A percentile compares a stretch with the other conserved stretches of the same genome.
These are phyloP conservation scores for Colletotrichum abscissum DNA, from an alignment of 2,329 filamentous ascomycete genomes.

Conservation along the genomic window DNA sequence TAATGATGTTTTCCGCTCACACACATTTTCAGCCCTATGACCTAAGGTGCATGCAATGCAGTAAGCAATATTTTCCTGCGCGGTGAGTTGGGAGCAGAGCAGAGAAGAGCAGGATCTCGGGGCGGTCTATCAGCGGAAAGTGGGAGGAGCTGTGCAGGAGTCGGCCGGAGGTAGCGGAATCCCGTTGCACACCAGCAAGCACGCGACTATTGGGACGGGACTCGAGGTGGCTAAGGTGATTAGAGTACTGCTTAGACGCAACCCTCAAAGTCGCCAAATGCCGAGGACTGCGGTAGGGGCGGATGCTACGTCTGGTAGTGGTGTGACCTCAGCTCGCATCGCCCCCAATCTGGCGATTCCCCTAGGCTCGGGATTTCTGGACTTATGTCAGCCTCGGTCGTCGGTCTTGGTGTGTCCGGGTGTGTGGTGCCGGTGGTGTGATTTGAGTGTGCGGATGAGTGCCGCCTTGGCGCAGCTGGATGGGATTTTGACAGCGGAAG, in stretches of 20 bases:
- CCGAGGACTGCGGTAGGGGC: constrained; percentile 3
- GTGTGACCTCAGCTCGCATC: not conserved
- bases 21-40: not conserved
- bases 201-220: not conserved
- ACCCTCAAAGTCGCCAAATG: not conserved
- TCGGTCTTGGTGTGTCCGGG: not conserved
- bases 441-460: not conserved
- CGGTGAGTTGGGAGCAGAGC: not conserved
- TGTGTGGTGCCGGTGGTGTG: not conserved
- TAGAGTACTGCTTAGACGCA: not conserved
- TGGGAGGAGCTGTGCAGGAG: not conserved
- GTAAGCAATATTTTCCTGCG: not conserved
- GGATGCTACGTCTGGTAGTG: not conserved
- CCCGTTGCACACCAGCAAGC: not conserved
- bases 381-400: not conserved
- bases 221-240: not conserved
- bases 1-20: not conserved
- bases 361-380: not conserved
- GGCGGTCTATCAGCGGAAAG: not conserved
- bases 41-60: not conserved
- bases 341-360: not conserved
- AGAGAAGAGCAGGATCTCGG: not conserved
- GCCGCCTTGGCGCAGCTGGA: not conserved
- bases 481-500: not conserved
- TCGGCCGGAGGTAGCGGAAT: not conserved